A percentile compares a stretch with the other conserved stretches of the same genome.
Conservation (phyloP, 2,329 filamentous ascomycete species). For the Diaporthe vaccinii region DNA sequence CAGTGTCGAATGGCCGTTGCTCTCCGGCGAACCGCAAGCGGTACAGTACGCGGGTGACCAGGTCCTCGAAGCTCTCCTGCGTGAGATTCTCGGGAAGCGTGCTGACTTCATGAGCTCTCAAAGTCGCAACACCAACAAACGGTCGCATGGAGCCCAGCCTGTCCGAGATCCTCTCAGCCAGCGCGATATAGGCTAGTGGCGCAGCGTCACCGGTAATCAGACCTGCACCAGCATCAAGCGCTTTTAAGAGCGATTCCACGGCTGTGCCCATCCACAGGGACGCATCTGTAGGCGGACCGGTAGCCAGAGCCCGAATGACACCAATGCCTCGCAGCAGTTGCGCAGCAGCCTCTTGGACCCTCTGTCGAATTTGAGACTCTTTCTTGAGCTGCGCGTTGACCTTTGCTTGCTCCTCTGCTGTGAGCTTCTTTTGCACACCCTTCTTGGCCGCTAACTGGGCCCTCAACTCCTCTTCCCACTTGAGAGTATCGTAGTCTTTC, state of each 20-base stretch:
- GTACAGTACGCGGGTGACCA: slow-evolving; percentile 91
- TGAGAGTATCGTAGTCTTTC: slow-evolving; percentile 95
- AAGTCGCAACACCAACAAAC: slow-evolving; percentile 89
- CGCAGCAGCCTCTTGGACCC: slow-evolving; percentile 78
- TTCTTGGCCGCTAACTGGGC: slow-evolving; percentile 93
- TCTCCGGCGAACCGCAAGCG: slow-evolving; percentile 90
- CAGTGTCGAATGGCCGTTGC: slow-evolving; percentile 91
- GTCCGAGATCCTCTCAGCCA: slow-evolving; percentile 79
- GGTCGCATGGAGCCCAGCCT: slow-evolving; percentile 82
- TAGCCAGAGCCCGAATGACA: slow-evolving; percentile 85
- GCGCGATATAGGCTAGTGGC: slow-evolving; percentile 82
- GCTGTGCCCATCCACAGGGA: slow-evolving; percentile 89
- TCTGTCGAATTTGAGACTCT: slow-evolving; percentile 81
- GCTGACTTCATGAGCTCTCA: slow-evolving; percentile 82
- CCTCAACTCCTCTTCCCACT: slow-evolving; percentile 96
- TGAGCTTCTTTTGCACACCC: slow-evolving; percentile 90
- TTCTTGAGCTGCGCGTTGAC: slow-evolving; percentile 92
- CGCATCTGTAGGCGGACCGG: slow-evolving; percentile 89
- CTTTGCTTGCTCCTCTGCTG: slow-evolving; percentile 88
- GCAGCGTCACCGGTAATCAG: slow-evolving; percentile 85
- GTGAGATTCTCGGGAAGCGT: slow-evolving; percentile 79
- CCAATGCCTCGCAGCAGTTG: slow-evolving; percentile 86
- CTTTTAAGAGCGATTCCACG: slow-evolving; percentile 78
- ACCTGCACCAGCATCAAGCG: slow-evolving; percentile 84
- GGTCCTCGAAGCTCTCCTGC: slow-evolving; percentile 84